phyloP scores from a whole-genome alignment of 768 basidiomycete species.

The Mycena pura region DNA sequence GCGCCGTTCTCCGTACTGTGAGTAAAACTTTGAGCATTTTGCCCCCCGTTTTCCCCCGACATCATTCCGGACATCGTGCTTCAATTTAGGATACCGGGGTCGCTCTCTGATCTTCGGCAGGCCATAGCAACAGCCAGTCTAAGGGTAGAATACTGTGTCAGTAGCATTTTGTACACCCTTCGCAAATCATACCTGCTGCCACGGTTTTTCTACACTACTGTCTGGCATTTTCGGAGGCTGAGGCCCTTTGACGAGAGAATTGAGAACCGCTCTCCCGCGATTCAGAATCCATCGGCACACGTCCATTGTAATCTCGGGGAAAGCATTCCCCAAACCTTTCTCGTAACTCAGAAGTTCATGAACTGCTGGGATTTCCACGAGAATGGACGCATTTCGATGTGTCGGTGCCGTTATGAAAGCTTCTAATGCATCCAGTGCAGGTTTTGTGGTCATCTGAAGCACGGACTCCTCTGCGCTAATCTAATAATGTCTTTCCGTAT shows the following conservation, averaged over 20 bases:
- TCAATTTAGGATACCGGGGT: no score
- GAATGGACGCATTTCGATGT: background rate
- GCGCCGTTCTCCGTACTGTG: no score
- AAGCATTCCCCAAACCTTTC: no score
- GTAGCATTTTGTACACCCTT: no score
- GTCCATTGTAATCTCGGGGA: background rate
- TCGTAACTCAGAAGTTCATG: background rate
- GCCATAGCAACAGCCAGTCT: no score
- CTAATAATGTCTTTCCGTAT: no score
- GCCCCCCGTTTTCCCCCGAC: no score
- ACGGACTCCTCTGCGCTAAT: slow-evolving; percentile 7
- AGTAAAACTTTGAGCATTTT: no score
- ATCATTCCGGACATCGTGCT: no score
- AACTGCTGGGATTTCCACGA: background rate
- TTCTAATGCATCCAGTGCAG: background rate
- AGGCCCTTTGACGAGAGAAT: background rate
- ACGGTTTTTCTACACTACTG: background rate
- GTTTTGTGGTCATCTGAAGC: background rate
- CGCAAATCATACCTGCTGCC: background rate
- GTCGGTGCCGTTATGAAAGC: background rate
- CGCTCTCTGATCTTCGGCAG: no score
- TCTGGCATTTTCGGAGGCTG: background rate
- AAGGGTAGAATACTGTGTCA: no score
- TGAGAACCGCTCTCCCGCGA: background rate
- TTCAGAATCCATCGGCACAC: background rate